Evolutionary conservation across 2,329 filamentous ascomycete genomes (phyloP).

Genomic region (Byssoonygena ceratinophila): DNA sequence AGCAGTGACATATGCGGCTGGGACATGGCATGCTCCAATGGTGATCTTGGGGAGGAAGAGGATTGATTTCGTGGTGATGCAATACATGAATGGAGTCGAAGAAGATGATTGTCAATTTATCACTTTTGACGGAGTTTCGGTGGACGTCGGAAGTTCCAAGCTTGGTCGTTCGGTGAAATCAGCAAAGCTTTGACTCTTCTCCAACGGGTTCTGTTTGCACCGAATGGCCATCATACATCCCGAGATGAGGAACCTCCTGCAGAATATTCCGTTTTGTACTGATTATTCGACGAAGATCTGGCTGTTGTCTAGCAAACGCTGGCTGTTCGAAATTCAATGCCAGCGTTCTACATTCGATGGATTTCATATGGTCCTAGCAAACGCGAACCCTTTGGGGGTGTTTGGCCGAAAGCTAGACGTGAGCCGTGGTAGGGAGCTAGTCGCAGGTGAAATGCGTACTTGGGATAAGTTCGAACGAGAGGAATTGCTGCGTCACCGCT

Average conservation of each 20-base stretch:
- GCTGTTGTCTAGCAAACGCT: no score
- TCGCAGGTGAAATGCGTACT: no score
- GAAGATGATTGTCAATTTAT: conserved; percentile 85
- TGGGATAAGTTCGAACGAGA: background rate
- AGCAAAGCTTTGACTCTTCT: background rate
- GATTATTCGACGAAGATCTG: no score
- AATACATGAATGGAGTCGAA: conserved; percentile 73
- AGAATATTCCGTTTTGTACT: no score
- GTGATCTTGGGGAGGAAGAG: conserved; percentile 61
- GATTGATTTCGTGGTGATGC: conserved; percentile 79
- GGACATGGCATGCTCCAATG: conserved; percentile 97
- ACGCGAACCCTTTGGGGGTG: no score
- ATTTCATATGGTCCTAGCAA: no score
- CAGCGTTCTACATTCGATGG: no score
- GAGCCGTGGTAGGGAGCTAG: no score
- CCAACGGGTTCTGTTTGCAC: background rate
- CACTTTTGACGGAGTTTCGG: conserved; percentile 28
- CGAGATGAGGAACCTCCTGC: no score
- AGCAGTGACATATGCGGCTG: conserved; percentile 82
- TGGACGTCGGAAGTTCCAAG: background rate
- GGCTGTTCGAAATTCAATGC: no score
- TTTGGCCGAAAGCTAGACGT: no score
- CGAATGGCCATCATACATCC: no score
- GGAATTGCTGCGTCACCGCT: background rate
- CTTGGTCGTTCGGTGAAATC: background rate